Evolutionary conservation across 495 filamentous ascomycete genomes (phyloP), one percentile per base, ranked within the genome.

Genomic region (Evernia prunastri): DNA sequence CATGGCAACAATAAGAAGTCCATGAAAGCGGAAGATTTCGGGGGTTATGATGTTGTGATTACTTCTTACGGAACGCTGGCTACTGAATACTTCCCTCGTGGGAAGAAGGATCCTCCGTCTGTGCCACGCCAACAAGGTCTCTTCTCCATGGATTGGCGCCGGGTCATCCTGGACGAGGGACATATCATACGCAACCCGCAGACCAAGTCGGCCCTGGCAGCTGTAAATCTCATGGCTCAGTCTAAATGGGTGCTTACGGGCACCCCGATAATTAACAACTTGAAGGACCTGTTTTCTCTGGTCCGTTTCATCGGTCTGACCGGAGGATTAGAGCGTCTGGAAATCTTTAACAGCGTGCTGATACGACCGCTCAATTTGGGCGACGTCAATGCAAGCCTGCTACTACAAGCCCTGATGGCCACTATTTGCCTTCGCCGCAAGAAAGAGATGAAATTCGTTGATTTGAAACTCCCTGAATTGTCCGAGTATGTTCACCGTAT

Each of bases 371-470:
- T 96, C 10, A 82, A 78, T 15, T 63, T 72, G 35, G 87, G 85
- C 8, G 79, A 86, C 23, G 74, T 77, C 15, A 76, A 80, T 43
- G 86, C 87, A 27, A 86, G 83, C 49, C 71, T 80, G 23, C 74
- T 95, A 23, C 79, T 96, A 18, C 89, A 92, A 69, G 81, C 85
- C 3, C 77, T 96, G 53, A 94, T 95, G 84, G 79, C 77, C 10
- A 89, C 88, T n/a, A 81, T 96, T 35, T 96, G 90, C 68, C 79
- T 97, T 29, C 83, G 92, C 43, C 84, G 92, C 33, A 86, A 86
- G 67, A 97, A 97, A 74, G 87, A 92, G 60, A 96, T 96, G 92
- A 81, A 81, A 13, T 96, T 96, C 65, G 80, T 97, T 53, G 90
- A 97, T 67, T 76, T 96, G 17, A 86, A 86, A 58, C 81, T 96